These are phyloP conservation scores for Pseudogymnoascus sp. DNA, from an alignment of 2,329 filamentous ascomycete genomes.

Conservation along the genomic window DNA sequence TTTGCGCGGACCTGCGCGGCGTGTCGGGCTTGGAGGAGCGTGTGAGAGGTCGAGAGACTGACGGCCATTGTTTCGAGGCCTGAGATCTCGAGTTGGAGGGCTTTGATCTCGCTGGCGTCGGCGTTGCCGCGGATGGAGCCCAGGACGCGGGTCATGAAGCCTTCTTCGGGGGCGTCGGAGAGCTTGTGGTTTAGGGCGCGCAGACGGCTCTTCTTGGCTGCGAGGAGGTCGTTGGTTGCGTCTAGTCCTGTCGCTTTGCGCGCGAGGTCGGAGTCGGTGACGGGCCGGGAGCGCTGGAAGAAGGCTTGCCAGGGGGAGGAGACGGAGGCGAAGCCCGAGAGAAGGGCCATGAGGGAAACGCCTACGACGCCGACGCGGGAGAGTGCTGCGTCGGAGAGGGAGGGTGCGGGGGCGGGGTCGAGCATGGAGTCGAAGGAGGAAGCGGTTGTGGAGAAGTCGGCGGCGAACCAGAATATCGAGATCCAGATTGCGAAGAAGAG, in stretches of 20 bases:
- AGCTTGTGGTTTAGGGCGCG: slow-evolving; percentile 61
- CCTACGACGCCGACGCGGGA: slow-evolving; percentile 76
- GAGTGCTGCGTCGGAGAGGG: slow-evolving; percentile 44
- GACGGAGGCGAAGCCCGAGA: slow-evolving; percentile 87
- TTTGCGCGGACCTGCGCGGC: slow-evolving; percentile 58
- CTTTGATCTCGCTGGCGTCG: slow-evolving; percentile 51
- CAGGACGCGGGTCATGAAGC: slow-evolving; percentile 67
- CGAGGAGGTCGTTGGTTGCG: slow-evolving; percentile 71
- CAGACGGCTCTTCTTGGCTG: slow-evolving; percentile 65
- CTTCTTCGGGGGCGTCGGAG: slow-evolving; percentile 36
- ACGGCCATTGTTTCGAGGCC: slow-evolving; percentile 75
- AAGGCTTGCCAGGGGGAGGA: slow-evolving; percentile 82
- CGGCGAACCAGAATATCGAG: slow-evolving; percentile 68
- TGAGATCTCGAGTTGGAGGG: slow-evolving; percentile 65
- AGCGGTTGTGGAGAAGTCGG: slow-evolving; percentile 32
- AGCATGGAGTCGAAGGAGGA: slow-evolving; percentile 17
- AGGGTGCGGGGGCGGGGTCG: slow-evolving; percentile 17
- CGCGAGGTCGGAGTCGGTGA: slow-evolving; percentile 66
- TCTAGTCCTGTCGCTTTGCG: slow-evolving; percentile 73
- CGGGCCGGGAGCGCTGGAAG: slow-evolving; percentile 53
- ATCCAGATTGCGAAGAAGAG: slow-evolving; percentile 62
- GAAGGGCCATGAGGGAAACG: slow-evolving; percentile 74
- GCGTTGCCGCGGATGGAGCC: slow-evolving; percentile 59
- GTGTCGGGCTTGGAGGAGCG: slow-evolving; percentile 54
- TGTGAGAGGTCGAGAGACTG: slow-evolving; percentile 58